Evolutionary conservation across 345 rosid genomes (phyloP).

Genomic region (Erodium maritimum): DNA sequence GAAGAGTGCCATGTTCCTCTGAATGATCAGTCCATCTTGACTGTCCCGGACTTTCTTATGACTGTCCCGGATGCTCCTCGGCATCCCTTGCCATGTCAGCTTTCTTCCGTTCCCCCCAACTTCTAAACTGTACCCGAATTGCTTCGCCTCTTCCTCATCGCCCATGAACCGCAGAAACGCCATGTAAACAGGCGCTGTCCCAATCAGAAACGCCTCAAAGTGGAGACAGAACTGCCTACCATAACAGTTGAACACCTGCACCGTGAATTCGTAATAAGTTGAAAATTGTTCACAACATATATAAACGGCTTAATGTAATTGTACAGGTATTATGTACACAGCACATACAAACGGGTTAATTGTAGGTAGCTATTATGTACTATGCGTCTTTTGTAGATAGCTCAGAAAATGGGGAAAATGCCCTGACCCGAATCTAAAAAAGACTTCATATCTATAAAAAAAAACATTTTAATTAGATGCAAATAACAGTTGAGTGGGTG

Average conservation of each 20-base stretch:
- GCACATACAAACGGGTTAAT: no score
- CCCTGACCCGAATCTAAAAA: no score
- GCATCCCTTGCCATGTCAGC: slow-evolving; percentile 46
- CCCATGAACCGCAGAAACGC: slow-evolving; percentile 57
- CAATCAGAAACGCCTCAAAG: slow-evolving; percentile 42
- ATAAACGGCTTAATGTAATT: no score
- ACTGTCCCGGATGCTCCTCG: slow-evolving; percentile 44
- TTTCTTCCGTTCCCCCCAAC: slow-evolving; percentile 44
- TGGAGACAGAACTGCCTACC: slow-evolving; percentile 46
- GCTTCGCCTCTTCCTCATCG: slow-evolving; percentile 31
- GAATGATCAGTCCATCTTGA: slow-evolving; percentile 25
- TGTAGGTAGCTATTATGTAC: no score
- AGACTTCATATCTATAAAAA: no score
- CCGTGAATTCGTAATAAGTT: not conserved
- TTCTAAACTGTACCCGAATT: slow-evolving; percentile 43
- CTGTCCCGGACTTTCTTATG: slow-evolving; percentile 46
- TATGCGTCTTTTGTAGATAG: no score
- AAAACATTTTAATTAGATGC: no score
- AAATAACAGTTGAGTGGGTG: no score
- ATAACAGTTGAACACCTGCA: slow-evolving; percentile 44
- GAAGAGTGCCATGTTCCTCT: slow-evolving; percentile 29
- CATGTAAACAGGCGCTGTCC: slow-evolving; percentile 45
- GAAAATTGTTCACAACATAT: no score
- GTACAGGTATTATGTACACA: no score
- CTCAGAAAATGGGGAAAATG: no score